These are phyloP conservation scores for Leccinum subrobustum DNA, from an alignment of 1,284 basidiomycete species.

Conservation along the genomic window DNA sequence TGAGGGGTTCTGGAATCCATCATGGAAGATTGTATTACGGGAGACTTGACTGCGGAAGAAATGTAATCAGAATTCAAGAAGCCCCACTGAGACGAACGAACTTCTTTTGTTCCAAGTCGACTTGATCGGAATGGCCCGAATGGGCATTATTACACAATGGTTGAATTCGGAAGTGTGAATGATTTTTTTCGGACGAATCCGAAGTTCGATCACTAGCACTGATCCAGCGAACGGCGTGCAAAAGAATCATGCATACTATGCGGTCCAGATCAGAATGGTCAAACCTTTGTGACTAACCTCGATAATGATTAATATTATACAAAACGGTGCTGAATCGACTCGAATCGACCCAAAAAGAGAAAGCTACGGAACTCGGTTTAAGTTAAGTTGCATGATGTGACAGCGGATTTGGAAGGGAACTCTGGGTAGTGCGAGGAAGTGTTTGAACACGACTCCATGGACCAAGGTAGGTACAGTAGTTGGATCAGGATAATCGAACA, in stretches of 20 bases:
- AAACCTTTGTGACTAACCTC: not conserved
- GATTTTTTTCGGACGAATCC: not conserved
- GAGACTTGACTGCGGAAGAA: slow-evolving; percentile 7
- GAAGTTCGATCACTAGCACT: not conserved
- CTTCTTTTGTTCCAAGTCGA: not conserved
- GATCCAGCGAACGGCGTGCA: not conserved
- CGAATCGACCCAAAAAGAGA: not conserved
- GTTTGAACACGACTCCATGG: slow-evolving; percentile 39
- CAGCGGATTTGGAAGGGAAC: too few species aligned
- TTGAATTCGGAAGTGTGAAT: not conserved
- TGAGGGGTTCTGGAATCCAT: slow-evolving; percentile 5
- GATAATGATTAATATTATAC: not conserved
- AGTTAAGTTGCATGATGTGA: not conserved
- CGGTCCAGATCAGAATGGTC: not conserved
- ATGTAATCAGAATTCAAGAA: not conserved
- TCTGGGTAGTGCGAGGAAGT: slow-evolving; percentile 46
- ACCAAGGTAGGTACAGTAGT: slow-evolving; percentile 33
- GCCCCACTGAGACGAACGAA: not conserved
- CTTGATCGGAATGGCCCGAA: not conserved
- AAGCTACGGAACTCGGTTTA: not conserved
- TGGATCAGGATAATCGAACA: slow-evolving; percentile 36
- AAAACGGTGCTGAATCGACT: not conserved
- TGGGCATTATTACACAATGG: too few species aligned
- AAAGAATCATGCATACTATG: not conserved
- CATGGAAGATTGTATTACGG: slow-evolving; percentile 5